Percentiles rank a stretch among this genome's conserved stretches.
Evolutionary conservation across 768 basidiomycete genomes (phyloP).

Genomic region (Hydnum rufescens): DNA sequence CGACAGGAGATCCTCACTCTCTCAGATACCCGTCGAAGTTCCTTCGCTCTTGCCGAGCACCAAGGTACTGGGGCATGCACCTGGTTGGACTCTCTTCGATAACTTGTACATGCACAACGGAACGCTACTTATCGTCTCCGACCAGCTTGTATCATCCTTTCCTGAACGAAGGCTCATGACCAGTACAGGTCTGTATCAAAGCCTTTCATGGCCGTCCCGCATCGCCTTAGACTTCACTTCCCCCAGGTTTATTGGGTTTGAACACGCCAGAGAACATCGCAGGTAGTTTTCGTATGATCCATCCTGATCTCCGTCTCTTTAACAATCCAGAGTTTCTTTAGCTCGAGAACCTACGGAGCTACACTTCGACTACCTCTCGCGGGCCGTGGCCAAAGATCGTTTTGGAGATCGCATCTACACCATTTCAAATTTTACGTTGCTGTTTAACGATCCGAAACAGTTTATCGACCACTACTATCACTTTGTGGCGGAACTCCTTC

Average conservation of each 20-base stretch:
- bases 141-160: conserved; percentile 20
- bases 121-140: conserved; percentile 51
- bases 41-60: conserved; percentile 27
- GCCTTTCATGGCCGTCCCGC: conserved; percentile 2
- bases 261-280: conserved; percentile 45
- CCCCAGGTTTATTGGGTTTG: conserved; percentile 29
- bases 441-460: conserved; percentile 49
- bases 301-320: not conserved
- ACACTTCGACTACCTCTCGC: conserved; percentile 41
- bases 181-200: conserved; percentile 2
- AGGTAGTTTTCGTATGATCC: not conserved
- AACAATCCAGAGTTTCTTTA: not conserved
- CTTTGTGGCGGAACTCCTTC: conserved; percentile 60
- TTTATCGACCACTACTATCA: conserved; percentile 82
- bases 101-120: conserved; percentile 75
- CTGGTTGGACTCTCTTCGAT: conserved; percentile 71
- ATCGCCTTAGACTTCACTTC: conserved; percentile 42
- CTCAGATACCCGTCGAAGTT: not conserved
- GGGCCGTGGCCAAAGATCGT: conserved; percentile 33
- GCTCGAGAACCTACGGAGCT: conserved; percentile 43
- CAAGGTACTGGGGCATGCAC: conserved; percentile 39
- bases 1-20: not conserved
- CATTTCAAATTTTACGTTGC: conserved; percentile 28
- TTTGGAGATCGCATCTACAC: conserved; percentile 51
- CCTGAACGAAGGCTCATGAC: conserved; percentile 20